Evolutionary conservation across 2,329 filamentous ascomycete species (phyloP), one percentile per base, ranked within the genome.

Genomic region (Aschersonia sp.): DNA sequence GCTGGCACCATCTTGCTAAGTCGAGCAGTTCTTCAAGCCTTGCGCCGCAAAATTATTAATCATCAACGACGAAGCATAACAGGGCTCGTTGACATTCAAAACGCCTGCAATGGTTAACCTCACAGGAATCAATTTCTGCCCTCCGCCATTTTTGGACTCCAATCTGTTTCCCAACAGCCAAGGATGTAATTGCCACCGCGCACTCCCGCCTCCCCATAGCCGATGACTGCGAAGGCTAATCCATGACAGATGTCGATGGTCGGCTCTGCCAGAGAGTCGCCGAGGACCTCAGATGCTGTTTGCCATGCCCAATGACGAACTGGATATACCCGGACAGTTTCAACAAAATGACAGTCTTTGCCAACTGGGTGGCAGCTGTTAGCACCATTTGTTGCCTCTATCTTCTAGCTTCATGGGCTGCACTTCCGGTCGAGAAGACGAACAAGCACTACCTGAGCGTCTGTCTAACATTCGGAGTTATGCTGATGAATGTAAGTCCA

Each of bases 361-460:
- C 87, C n/a, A 85, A 88, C 64, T 94, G 86, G 80, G 71, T 96
- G 49, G 88, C 86, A 53, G 80, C 94, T 12, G 78, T 74, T 7
- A 80, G 87, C 48, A 74, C 89, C 42, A 66, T 83, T 45, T 80
- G 84, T 56, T 84, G 85, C 51, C 59, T 80, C 12, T 91, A 92
- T 59, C 70, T 97, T 48, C 69, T 97, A 12, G 46, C 86, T 5
- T 94, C 88, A 5, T 97, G 89, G 73, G 69, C 79, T 3, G 72
- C 84, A 10, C 71, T 98, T 29, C 89, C 92, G 0, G 79, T 87
- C 30, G 88, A 94, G 57, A 91, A 87, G 69, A 96, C 92, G 5
- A 80, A 88, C 59, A 81, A 89, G 47, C 92, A 98, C 63, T 97
- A 97, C 59, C 72, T 98, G 40, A 96, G 86, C 60, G 84, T 96